Percentiles rank a stretch among this genome's conserved stretches.
These are phyloP conservation scores for Luzula sylvatica DNA, from an alignment of 176 grass and related monocot species.

Conservation along the genomic window DNA sequence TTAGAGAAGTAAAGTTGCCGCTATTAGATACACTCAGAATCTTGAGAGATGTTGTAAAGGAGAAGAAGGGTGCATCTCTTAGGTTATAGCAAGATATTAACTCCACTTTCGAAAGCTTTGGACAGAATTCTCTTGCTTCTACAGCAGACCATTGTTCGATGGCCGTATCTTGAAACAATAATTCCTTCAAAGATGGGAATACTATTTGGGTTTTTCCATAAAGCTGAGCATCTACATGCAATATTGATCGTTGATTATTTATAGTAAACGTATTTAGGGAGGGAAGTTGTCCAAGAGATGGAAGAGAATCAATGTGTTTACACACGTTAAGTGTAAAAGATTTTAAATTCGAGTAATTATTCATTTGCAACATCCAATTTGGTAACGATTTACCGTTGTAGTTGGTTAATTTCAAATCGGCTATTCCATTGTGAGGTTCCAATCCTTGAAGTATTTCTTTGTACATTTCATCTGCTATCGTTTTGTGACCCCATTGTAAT, in stretches of 20 bases:
- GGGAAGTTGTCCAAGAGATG: slow-evolving; percentile 33
- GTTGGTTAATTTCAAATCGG: slow-evolving; percentile 1
- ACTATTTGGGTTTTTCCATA: slow-evolving; percentile 6
- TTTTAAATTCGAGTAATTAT: slow-evolving; percentile 6
- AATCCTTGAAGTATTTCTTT: slow-evolving; percentile 14
- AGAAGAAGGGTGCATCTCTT: not conserved
- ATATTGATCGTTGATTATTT: slow-evolving; percentile 25
- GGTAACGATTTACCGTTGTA: slow-evolving; percentile 6
- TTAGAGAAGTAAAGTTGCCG: not conserved
- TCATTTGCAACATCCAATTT: slow-evolving; percentile 2
- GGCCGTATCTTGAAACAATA: slow-evolving; percentile 27
- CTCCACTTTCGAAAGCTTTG: not conserved
- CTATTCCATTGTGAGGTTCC: slow-evolving; percentile 19
- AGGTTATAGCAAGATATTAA: not conserved
- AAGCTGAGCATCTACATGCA: slow-evolving; percentile 14
- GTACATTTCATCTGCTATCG: not conserved
- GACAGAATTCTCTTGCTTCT: not conserved
- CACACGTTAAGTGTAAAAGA: slow-evolving; percentile 27
- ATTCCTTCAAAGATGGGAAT: slow-evolving; percentile 33
- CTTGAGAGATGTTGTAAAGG: slow-evolving; percentile 10
- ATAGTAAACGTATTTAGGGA: slow-evolving; percentile 26
- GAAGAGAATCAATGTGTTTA: slow-evolving; percentile 27
- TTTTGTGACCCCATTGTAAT: not conserved
- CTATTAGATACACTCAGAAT: not conserved
- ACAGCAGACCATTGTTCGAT: slow-evolving; percentile 17